These are phyloP conservation scores for Candida adriatica DNA, from an alignment of 805 yeast species.

Conservation along the genomic window DNA sequence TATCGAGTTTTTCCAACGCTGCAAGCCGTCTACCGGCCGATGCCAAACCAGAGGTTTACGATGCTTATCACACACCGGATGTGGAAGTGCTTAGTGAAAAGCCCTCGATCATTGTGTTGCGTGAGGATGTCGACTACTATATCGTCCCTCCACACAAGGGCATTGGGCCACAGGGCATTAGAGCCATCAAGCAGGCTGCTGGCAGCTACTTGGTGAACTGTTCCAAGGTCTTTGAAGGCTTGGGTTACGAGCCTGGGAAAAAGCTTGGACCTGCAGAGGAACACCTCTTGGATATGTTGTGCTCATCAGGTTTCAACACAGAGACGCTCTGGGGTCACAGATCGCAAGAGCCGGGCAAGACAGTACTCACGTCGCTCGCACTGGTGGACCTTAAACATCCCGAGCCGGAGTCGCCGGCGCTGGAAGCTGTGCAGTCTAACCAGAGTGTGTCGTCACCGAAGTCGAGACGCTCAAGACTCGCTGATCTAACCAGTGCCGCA, in stretches of 20 bases:
- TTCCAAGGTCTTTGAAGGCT: constrained; percentile 67
- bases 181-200: constrained; percentile 61
- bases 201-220: constrained; percentile 58
- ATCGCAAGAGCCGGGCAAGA: constrained; percentile 77
- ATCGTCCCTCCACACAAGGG: constrained; percentile 73
- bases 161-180: constrained; percentile 50
- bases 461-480: constrained; percentile 49
- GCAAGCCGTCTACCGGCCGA: constrained; percentile 45
- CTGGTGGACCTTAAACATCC: constrained; percentile 49
- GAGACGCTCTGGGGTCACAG: constrained; percentile 82
- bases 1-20: constrained; percentile 64
- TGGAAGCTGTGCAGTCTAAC: constrained; percentile 38
- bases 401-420: constrained; percentile 9
- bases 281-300: constrained; percentile 90
- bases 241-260: constrained; percentile 53
- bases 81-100: constrained; percentile 65
- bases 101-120: constrained; percentile 84
- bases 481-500: constrained; percentile 49
- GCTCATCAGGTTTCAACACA: constrained; percentile 73
- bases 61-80: constrained; percentile 36
- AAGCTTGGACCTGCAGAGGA: constrained; percentile 84
- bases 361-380: constrained; percentile 81
- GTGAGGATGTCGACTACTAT: constrained; percentile 93
- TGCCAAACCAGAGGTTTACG: constrained; percentile 33
- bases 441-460: constrained; percentile 18